phyloP scores from a whole-genome alignment of 2,329 filamentous ascomycete genomes.

The Alternaria consortialis region DNA sequence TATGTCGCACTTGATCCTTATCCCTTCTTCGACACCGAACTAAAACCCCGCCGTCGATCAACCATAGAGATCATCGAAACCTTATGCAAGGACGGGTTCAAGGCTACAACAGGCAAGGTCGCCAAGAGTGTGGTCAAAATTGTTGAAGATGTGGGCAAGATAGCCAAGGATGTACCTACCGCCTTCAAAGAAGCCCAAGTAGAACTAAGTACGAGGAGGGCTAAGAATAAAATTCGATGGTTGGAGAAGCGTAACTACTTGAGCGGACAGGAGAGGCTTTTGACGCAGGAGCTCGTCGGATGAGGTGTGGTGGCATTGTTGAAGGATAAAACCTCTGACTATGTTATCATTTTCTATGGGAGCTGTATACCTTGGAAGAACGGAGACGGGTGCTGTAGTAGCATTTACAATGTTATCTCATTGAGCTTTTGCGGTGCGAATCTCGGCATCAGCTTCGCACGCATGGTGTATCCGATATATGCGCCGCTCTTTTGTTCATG shows the following conservation, averaged over 20 bases:
- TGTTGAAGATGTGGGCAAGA: constrained; percentile 3
- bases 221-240: constrained; percentile 10
- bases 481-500: neutral
- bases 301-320: neutral
- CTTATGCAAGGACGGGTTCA: neutral
- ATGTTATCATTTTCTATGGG: neutral
- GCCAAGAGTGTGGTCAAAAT: constrained; percentile 4
- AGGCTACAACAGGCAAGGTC: constrained; percentile 4
- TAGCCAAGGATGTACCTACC: constrained; percentile 7
- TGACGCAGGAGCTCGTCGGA: neutral
- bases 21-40: neutral
- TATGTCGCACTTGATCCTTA: constrained; percentile 10
- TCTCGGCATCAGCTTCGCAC: neutral
- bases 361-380: neutral
- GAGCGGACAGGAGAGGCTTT: neutral
- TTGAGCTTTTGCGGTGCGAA: neutral
- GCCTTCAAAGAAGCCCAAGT: neutral
- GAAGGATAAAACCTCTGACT: neutral
- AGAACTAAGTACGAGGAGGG: constrained; percentile 2
- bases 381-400: neutral
- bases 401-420: neutral
- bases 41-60: neutral
- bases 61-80: neutral
- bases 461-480: neutral
- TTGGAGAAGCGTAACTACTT: constrained; percentile 10